These are phyloP conservation scores for Selenicereus undatus DNA, from an alignment of 148 eudicot genomes.

Conservation along the genomic window DNA sequence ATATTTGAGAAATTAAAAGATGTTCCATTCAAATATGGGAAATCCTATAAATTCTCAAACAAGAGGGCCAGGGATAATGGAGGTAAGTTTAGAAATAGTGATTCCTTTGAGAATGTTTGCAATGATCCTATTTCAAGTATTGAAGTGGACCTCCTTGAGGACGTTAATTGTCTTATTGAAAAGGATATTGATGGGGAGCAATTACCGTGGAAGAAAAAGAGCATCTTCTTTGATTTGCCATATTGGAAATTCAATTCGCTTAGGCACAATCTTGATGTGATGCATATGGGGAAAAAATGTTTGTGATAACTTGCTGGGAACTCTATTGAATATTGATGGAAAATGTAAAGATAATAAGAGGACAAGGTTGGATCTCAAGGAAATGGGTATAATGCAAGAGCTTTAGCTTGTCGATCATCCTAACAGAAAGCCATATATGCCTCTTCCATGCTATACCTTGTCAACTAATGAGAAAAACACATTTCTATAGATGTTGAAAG, in stretches of 20 bases:
- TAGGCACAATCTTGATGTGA: no score
- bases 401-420: not conserved
- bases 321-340: not conserved
- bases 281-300: not conserved
- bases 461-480: not conserved
- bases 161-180: no score
- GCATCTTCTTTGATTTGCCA: not conserved
- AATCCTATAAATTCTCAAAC: no score
- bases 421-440: not conserved
- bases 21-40: no score
- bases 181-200: not conserved
- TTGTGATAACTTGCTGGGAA: not conserved
- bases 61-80: no score
- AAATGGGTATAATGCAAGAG: not conserved
- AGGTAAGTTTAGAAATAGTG: no score
- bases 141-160: no score
- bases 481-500: not conserved
- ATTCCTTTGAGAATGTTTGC: no score
- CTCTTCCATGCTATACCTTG: not conserved
- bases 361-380: not conserved
- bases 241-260: no score
- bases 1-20: no score
- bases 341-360: constrained; percentile 4
- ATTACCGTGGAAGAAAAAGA: not conserved
- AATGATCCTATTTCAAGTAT: no score